phyloP scores from a whole-genome alignment of 2,329 filamentous ascomycete species.

The Dothistroma pini region DNA sequence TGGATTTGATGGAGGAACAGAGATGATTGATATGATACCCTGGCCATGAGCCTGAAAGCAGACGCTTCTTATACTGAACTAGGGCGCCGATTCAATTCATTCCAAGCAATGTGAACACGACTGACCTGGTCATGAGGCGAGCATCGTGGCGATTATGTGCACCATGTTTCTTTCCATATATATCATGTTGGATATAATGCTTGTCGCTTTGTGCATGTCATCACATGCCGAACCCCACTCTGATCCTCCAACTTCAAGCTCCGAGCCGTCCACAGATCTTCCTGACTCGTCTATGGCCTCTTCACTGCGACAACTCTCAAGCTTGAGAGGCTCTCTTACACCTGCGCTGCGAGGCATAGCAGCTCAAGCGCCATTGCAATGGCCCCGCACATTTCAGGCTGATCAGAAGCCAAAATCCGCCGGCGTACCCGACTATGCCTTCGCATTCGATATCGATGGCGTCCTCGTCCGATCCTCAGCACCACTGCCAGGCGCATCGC shows the following conservation, averaged over 20 bases:
- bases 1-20: neutral
- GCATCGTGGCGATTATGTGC: neutral
- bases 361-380: conserved; percentile 2
- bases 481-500: conserved; percentile 72
- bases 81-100: neutral
- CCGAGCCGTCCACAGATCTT: neutral
- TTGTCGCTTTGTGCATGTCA: neutral
- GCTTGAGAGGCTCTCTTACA: neutral
- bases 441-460: conserved; percentile 65
- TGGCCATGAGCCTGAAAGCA: neutral
- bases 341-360: neutral
- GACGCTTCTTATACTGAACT: neutral
- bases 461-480: conserved; percentile 83
- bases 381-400: conserved; percentile 4
- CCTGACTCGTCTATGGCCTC: neutral
- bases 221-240: neutral
- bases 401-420: neutral
- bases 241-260: neutral
- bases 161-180: neutral
- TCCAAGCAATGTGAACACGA: neutral
- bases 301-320: neutral
- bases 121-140: neutral
- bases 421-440: conserved; percentile 10
- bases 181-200: neutral
- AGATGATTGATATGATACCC: neutral